Evolutionary conservation across 2,329 filamentous ascomycete genomes (phyloP).

Genomic region (Diplodia scrobiculata): DNA sequence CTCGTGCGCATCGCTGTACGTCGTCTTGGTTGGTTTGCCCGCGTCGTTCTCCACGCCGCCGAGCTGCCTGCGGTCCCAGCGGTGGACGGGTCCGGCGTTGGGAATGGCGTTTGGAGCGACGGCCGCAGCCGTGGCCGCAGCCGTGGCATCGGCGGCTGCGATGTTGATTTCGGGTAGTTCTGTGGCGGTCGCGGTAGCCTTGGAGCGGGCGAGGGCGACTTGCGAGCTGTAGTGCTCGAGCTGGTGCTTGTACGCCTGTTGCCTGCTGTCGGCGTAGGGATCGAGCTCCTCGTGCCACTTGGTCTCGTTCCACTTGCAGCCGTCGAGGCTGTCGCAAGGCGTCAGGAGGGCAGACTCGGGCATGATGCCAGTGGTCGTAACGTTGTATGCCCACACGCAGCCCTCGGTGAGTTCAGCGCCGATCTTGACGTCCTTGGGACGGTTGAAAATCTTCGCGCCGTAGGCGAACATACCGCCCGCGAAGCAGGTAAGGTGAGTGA

Average conservation of each 20-base stretch:
- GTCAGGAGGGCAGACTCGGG: slow-evolving; percentile 61
- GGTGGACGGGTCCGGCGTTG: neutral
- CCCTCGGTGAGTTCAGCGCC: slow-evolving; percentile 63
- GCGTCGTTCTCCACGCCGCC: slow-evolving; percentile 32
- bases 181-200: slow-evolving; percentile 35
- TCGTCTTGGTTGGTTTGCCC: slow-evolving; percentile 20
- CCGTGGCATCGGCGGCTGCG: slow-evolving; percentile 30
- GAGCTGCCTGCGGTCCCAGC: slow-evolving; percentile 26
- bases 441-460: slow-evolving; percentile 63
- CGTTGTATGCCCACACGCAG: slow-evolving; percentile 64
- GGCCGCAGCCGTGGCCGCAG: slow-evolving; percentile 31
- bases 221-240: slow-evolving; percentile 44
- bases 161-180: slow-evolving; percentile 28
- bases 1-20: slow-evolving; percentile 21
- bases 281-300: slow-evolving; percentile 47
- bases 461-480: slow-evolving; percentile 70
- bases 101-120: slow-evolving; percentile 21
- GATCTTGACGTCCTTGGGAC: slow-evolving; percentile 57
- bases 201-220: slow-evolving; percentile 39
- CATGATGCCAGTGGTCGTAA: slow-evolving; percentile 61
- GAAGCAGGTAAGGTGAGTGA: slow-evolving; percentile 70
- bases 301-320: slow-evolving; percentile 52
- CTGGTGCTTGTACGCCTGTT: slow-evolving; percentile 36
- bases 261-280: slow-evolving; percentile 38
- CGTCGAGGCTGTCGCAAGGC: slow-evolving; percentile 48